Evolutionary conservation across 73 alveolate genomes (phyloP).

Genomic region (Blepharisma japonicum): DNA sequence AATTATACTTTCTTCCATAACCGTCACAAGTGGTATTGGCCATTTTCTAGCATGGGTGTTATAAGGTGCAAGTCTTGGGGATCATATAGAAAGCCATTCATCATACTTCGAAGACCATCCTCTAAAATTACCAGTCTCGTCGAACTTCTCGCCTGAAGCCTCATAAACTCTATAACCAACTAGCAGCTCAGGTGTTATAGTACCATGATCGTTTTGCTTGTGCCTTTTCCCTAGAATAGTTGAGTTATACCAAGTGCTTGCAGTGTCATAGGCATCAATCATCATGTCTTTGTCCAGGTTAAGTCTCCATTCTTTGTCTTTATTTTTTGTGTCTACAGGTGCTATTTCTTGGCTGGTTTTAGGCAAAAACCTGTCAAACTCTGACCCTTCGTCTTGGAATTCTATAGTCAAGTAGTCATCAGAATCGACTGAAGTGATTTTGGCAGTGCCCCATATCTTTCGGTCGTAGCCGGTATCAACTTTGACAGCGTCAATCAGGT

Average conservation of each 20-base stretch:
- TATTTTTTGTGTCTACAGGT: constrained; percentile 40
- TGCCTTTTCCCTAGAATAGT: constrained; percentile 46
- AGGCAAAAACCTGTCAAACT: constrained; percentile 22
- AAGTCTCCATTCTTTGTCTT: constrained; percentile 55
- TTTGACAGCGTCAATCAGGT: constrained; percentile 67
- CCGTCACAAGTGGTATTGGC: constrained; percentile 18
- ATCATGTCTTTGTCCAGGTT: constrained; percentile 55
- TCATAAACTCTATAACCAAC: constrained; percentile 75
- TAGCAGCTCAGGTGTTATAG: constrained; percentile 30
- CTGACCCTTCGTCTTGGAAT: constrained; percentile 32
- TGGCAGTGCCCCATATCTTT: constrained; percentile 70
- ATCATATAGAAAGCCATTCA: constrained; percentile 70
- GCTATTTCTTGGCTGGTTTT: constrained; percentile 50
- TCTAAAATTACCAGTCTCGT: constrained; percentile 54
- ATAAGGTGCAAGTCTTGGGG: constrained; percentile 56
- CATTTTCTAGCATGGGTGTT: constrained; percentile 40
- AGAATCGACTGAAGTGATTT: constrained; percentile 27
- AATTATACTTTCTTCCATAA: constrained; percentile 46
- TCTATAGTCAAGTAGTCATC: constrained; percentile 43
- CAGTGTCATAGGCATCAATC: constrained; percentile 73
- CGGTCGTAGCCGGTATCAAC: constrained; percentile 49
- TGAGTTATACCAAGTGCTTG: constrained; percentile 60
- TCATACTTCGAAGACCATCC: constrained; percentile 85
- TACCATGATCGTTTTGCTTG: constrained; percentile 31
- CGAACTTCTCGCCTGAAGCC: constrained; percentile 63